Evolutionary conservation across 257 asterid genomes (phyloP), one percentile per base, ranked within the genome.

Genomic region (Lithospermum erythrorhizon): DNA sequence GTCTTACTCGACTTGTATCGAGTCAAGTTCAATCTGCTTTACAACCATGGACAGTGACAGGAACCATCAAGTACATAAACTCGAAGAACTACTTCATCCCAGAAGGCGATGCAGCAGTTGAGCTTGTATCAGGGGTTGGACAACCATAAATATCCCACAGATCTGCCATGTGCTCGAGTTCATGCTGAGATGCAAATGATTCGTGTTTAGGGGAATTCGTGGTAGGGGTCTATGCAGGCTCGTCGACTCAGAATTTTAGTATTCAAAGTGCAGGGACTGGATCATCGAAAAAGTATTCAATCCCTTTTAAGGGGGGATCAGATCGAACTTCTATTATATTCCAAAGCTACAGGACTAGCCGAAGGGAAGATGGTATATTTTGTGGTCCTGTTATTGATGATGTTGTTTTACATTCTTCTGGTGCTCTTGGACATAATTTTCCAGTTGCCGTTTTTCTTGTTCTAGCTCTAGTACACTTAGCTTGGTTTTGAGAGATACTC

Each of bases 381-480:
- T 83, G 88, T 63, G 90, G 90, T 29, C 90, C 87, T 45, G 76
- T 85, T 9, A 35, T 82, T 61, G 87, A 85, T 75, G 75, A 59
- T 56, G 79, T 82, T 51, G 69, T 70, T 59, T 73, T 80, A 18
- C 74, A 48, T 8, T 55, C 57, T 30, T 78, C 82, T 6, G 48
- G 61, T 55, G 82, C 71, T 29, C 27, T 45, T 9, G 61, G 2
- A 65, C 35, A 69, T 47, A 16, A 64, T 65, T 21, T 61, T 72
- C 52, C 23, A 29, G 41, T 59, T 57, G 61, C 48, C 45, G 59
- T 70, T 30, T 55, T 81, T 19, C 64, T 82, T 53, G 53, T 80
- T 51, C 1, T 65, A 53, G 68, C 70, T 21, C 63, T 79, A 57
- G 56, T 75, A 6, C 61, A 11, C 8, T 64, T 61, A 41, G 49